Evolutionary conservation across 768 basidiomycete genomes (phyloP), one percentile per base, ranked within the genome.

Genomic region (Jaapia argillacea): DNA sequence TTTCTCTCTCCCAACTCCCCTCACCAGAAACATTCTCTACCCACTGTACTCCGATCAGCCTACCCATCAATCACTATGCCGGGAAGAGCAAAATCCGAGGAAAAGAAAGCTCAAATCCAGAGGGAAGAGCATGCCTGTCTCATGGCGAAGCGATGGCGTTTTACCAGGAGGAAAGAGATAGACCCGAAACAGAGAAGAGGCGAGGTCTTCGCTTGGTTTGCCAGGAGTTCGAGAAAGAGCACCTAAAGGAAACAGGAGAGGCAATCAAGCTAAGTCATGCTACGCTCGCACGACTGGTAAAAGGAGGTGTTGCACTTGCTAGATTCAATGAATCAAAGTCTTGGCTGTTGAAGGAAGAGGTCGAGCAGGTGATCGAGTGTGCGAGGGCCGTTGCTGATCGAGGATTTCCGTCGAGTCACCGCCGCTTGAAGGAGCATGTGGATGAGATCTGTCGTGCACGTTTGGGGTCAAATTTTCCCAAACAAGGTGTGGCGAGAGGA

Each of bases 401-500:
- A 12, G 65, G 64, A 6, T 67, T 67, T 45, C 65, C 65, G 10
- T 53, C 63, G 4, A 60, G 39, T 33, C 65, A 67, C 41, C 23
- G 41, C 14, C 39, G 53, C 5, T 44, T 71, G 3, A 58, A 59
- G 41, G 62, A 65, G 45, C 51, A 59, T 49, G 64, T 61, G 24
- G 55, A 70, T 46, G 31, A 24, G n/a, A 48, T 54, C 16, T 36
- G 45, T n/a, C 28, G 27, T 12, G 44, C 40, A 12, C 25, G 36
- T 14, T 28, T 28, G 47, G 43, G 48, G 4, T 6, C 13, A 10
- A 37, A 36, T 22, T 43, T 49, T 40, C 53, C 35, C 13, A 26
- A 23, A 41, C 13, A 5, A 33, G 40, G 65, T 28, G 58, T 69
- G 26, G 65, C 67, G 1, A 54, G 56, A 20, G 54, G 64, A 12